These are phyloP conservation scores for Penicillium arizonense DNA, from an alignment of 495 filamentous ascomycete species.

Conservation along the genomic window DNA sequence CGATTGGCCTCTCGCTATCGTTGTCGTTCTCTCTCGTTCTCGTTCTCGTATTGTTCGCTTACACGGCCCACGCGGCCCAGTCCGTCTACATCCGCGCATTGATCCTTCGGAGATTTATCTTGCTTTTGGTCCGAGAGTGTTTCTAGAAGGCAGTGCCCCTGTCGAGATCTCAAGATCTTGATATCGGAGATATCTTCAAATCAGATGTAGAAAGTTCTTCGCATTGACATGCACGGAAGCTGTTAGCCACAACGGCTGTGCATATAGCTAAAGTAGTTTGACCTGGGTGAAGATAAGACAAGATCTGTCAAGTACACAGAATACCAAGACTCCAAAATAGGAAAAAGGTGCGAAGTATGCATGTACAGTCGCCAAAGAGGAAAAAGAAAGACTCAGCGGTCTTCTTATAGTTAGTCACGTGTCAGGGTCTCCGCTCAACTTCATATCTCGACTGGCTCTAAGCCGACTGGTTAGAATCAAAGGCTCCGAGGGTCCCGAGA, in stretches of 20 bases:
- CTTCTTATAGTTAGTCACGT: conserved; percentile 8
- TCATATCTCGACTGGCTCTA: background rate
- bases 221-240: background rate
- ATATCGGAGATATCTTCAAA: background rate
- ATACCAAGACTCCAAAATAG: too few species aligned
- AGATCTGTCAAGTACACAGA: too few species aligned
- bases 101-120: background rate
- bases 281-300: too few species aligned
- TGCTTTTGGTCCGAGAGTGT: conserved; percentile 1
- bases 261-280: too few species aligned
- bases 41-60: conserved; percentile 27
- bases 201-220: background rate
- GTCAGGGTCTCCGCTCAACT: background rate
- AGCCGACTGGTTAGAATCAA: conserved; percentile 2
- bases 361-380: too few species aligned
- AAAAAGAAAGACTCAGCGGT: background rate
- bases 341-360: too few species aligned
- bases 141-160: background rate
- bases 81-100: conserved; percentile 4
- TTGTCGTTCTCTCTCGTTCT: conserved; percentile 24
- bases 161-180: background rate
- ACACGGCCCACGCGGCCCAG: background rate
- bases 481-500: conserved; percentile 9
- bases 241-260: too few species aligned
- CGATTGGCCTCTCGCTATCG: conserved; percentile 22